phyloP scores from a whole-genome alignment of 176 grass and related monocot species.

The Carex cristatella region DNA sequence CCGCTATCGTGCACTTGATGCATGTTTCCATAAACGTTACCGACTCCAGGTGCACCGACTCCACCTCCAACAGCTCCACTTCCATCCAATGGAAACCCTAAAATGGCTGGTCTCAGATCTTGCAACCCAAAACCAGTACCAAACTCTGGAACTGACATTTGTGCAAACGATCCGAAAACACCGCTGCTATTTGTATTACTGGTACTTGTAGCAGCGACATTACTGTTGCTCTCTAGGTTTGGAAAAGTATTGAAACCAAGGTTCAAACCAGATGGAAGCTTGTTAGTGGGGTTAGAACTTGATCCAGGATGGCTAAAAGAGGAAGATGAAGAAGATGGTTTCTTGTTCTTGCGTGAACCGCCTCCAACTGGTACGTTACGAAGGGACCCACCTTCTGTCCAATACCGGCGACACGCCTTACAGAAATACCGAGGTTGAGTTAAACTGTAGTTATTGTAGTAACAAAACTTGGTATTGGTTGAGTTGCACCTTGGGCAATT shows the following conservation, averaged over 20 bases:
- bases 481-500: conserved; percentile 29
- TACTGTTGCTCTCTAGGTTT: conserved; percentile 11
- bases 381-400: conserved; percentile 21
- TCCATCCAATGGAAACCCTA: conserved; percentile 19
- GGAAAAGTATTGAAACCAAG: conserved; percentile 25
- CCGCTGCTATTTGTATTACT: neutral
- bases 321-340: conserved; percentile 16
- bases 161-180: conserved; percentile 21
- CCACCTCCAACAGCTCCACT: conserved; percentile 9
- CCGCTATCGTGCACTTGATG: conserved; percentile 11
- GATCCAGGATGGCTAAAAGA: conserved; percentile 7
- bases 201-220: conserved; percentile 20
- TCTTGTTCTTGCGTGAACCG: conserved; percentile 27
- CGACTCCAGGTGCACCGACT: neutral
- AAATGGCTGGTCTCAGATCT: conserved; percentile 21
- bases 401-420: conserved; percentile 19
- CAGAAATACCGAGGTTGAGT: conserved; percentile 26
- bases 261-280: conserved; percentile 24
- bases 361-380: conserved; percentile 22
- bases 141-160: conserved; percentile 1
- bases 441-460: conserved; percentile 26
- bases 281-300: conserved; percentile 9
- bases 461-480: conserved; percentile 25
- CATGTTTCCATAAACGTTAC: conserved; percentile 20
- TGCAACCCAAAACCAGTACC: conserved; percentile 20